Evolutionary conservation across 306 rosid genomes (phyloP), one percentile per base, ranked within the genome.

Genomic region (Benincasa hispida): DNA sequence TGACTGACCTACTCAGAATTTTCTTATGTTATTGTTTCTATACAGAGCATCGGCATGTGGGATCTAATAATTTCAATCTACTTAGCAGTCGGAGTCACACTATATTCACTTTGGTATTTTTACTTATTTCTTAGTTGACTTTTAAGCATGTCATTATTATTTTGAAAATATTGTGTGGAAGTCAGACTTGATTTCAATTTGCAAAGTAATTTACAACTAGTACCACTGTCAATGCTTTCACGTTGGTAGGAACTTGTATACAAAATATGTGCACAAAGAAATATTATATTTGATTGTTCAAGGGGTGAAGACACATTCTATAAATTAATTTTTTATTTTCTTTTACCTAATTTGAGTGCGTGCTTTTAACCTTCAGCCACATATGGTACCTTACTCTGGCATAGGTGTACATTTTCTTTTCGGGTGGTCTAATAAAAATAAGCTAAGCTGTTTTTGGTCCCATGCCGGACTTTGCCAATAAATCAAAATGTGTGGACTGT

Each of bases 81-180:
- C 85, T 88, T 53, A 91, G 97, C 89, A 91, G 97, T 81, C 94
- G 97, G 81, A 91, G 97, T 88, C 95, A 89, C 90, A 89, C 95
- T 70, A 87, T 91, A 81, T 89, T 91, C 86, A 89, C 97, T 80
- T 74, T 92, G 97, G 97, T 92, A 92, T 77, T 79, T 51, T 81
- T 42, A 79, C 70, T 77, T 37, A 60, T 48, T 79, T 70, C 78
- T 57, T 47, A 47, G 25, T 17, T 72, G 24, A 18, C 25, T 47
- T n/a, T 18, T 69, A 24, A 66, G 75, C 3, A 11, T 5, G 19
- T 21, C 55, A n/a, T 39, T n/a, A 6, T 61, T 61, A 7, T 41
- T 68, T 68, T 41, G 6, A 41, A 21, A 41, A 41, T 68, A 6
- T 39, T 41, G 3, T 5, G 51, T 67, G 53, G 74, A 67, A 37